Percentiles rank a stretch among this genome's conserved stretches.
Conservation (phyloP, 805 yeast genomes). For the Candida verbasci region DNA sequence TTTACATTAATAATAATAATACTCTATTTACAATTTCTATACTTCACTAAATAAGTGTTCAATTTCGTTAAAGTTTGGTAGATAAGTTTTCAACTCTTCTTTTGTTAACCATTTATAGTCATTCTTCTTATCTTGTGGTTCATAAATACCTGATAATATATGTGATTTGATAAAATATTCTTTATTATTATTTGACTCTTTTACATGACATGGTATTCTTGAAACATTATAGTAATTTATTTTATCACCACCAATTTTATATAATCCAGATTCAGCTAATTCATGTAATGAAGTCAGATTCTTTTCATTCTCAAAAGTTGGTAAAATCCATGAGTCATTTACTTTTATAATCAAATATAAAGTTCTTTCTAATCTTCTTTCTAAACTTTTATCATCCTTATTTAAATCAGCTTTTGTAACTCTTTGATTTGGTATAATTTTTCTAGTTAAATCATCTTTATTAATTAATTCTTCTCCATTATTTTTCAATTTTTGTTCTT, state of each 20-base stretch:
- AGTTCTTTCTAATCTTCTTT: slow-evolving; percentile 74
- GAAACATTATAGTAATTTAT: slow-evolving; percentile 92
- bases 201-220: slow-evolving; percentile 74
- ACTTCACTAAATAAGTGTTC: slow-evolving; percentile 44
- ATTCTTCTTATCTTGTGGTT: slow-evolving; percentile 28
- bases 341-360: slow-evolving; percentile 66
- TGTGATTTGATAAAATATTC: slow-evolving; percentile 84
- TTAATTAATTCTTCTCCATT: slow-evolving; percentile 3
- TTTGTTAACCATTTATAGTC: slow-evolving; percentile 82
- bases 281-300: slow-evolving; percentile 49
- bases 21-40: slow-evolving; percentile 14
- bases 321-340: slow-evolving; percentile 67
- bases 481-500: slow-evolving; percentile 13
- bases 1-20: no score
- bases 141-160: slow-evolving; percentile 78
- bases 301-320: slow-evolving; percentile 47
- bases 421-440: slow-evolving; percentile 67
- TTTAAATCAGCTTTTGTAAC: slow-evolving; percentile 69
- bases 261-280: slow-evolving; percentile 72
- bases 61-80: slow-evolving; percentile 48
- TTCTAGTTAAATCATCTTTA: slow-evolving; percentile 56
- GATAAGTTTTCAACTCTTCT: slow-evolving; percentile 62
- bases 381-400: slow-evolving; percentile 64
- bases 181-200: slow-evolving; percentile 28
- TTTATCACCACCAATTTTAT: slow-evolving; percentile 63